Evolutionary conservation across 2,329 filamentous ascomycete genomes (phyloP).

Genomic region (Cladophialophora chaetospira): DNA sequence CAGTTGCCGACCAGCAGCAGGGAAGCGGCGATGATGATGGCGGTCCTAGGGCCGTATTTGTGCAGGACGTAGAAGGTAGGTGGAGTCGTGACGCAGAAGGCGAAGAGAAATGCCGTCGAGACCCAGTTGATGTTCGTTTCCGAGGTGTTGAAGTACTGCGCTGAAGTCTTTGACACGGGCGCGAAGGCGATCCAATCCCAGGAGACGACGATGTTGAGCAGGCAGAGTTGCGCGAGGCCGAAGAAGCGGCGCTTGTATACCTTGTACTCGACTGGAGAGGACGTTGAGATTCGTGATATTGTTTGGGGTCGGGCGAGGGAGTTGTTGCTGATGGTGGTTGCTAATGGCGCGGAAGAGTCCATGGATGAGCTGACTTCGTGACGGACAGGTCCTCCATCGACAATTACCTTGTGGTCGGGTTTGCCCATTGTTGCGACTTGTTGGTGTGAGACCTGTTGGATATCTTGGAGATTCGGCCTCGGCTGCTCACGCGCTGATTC

Average conservation of each 20-base stretch:
- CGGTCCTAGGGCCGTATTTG: slow-evolving; percentile 70
- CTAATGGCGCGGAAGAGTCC: slow-evolving; percentile 7
- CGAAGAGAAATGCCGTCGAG: slow-evolving; percentile 81
- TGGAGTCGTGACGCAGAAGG: slow-evolving; percentile 76
- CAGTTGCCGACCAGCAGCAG: slow-evolving; percentile 84
- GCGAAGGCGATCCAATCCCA: slow-evolving; percentile 98
- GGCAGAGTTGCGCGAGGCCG: slow-evolving; percentile 76
- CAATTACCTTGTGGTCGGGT: background rate
- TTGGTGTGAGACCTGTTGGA: background rate
- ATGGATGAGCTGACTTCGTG: slow-evolving; percentile 6
- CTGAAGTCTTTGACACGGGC: slow-evolving; percentile 73
- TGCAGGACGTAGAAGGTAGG: slow-evolving; percentile 76
- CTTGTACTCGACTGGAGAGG: slow-evolving; percentile 41
- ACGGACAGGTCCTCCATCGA: background rate
- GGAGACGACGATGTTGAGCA: slow-evolving; percentile 89
- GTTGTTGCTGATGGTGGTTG: background rate
- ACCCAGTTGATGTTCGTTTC: slow-evolving; percentile 89
- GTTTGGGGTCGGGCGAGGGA: background rate
- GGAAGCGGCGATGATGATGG: slow-evolving; percentile 68
- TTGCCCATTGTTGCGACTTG: slow-evolving; percentile 6
- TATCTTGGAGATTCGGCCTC: background rate
- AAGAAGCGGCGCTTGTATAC: slow-evolving; percentile 89
- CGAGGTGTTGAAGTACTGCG: slow-evolving; percentile 72
- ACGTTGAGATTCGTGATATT: slow-evolving; percentile 28
- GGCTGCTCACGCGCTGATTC: slow-evolving; percentile 1